Evolutionary conservation across 2,329 filamentous ascomycete species (phyloP), one percentile per base, ranked within the genome.

Genomic region (Monosporascus sp.): DNA sequence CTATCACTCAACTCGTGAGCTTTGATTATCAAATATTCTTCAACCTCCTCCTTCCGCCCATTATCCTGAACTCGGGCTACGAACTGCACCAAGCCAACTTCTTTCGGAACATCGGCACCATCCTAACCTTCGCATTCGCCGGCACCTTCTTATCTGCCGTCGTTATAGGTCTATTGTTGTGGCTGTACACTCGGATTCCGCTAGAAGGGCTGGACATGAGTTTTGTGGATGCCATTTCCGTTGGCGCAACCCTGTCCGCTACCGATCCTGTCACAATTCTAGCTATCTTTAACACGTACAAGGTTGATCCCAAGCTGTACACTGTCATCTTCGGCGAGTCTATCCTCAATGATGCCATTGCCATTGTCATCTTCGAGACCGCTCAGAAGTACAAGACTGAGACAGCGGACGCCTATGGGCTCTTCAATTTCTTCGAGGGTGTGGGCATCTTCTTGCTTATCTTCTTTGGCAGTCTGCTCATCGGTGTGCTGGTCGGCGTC

Each of bases 11-110:
- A 68, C 85, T 90, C 59, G 91, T 99, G 66, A 96, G 88, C 72
- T 99, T 99, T 78, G 89, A 97, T 75, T 97, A 97, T 70, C 92
- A 97, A 68, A 96, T 97, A 78, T 99, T 99, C 79, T 99, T 99
- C 80, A 99, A 99, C 72, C 83, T 99, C 46, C 83, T 99, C 14
- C 88, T 99, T n/a, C 94, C 94, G 38, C 94, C 94, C 52, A 99
- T 99, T 68, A 99, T 99, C 68, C 81, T 99, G 27, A 93, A 92
- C 17, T 97, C 93, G 17, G 94, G 94, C 51, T 99, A 97, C 74
- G 94, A 99, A 72, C 74, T 99, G 56, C 94, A 99, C 70, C 94
- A 99, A 75, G 92, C 90, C 63, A 99, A 99, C 75, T 99, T 99
- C 80, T 99, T 99, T 74, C 88, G 93, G 60, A 96, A 99, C 66